phyloP scores from a whole-genome alignment of 345 rosid genomes.

The Odontarrhena argentea region DNA sequence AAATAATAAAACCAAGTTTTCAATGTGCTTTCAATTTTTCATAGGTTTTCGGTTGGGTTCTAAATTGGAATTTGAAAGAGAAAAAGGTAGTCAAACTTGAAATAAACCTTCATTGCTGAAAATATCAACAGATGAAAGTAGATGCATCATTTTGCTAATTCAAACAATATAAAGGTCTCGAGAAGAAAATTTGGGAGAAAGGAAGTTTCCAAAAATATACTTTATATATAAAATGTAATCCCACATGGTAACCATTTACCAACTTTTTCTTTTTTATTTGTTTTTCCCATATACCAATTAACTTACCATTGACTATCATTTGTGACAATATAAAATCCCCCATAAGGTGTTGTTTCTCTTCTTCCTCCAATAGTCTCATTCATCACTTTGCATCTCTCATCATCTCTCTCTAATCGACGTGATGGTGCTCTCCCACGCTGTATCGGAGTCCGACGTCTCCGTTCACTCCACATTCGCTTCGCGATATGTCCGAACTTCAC shows the following conservation, averaged over 20 bases:
- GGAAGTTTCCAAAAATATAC: conserved; percentile 25
- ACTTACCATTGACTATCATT: not conserved
- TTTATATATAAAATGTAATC: conserved; percentile 4
- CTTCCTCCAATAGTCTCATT: conserved; percentile 6
- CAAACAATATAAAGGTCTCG: conserved; percentile 16
- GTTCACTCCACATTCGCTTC: conserved; percentile 84
- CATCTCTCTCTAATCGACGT: conserved; percentile 15
- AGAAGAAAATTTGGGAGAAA: not conserved
- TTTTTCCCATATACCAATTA: too few species aligned
- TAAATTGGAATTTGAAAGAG: not conserved
- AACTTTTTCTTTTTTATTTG: too few species aligned
- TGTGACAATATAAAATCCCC: conserved; percentile 22
- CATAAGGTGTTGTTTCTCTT: conserved; percentile 8
- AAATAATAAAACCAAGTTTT: not conserved
- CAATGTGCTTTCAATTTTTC: not conserved
- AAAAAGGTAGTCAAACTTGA: not conserved
- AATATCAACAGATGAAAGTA: not conserved
- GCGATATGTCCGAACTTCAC: conserved; percentile 74
- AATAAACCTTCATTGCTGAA: not conserved
- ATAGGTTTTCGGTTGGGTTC: not conserved
- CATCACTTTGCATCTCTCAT: conserved; percentile 7
- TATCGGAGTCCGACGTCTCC: conserved; percentile 59
- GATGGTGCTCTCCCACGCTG: conserved; percentile 67
- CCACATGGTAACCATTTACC: conserved; percentile 1
- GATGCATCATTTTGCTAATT: not conserved